phyloP scores from a whole-genome alignment of 441 rosid genomes.

The Cnidoscolus chayamansa region DNA sequence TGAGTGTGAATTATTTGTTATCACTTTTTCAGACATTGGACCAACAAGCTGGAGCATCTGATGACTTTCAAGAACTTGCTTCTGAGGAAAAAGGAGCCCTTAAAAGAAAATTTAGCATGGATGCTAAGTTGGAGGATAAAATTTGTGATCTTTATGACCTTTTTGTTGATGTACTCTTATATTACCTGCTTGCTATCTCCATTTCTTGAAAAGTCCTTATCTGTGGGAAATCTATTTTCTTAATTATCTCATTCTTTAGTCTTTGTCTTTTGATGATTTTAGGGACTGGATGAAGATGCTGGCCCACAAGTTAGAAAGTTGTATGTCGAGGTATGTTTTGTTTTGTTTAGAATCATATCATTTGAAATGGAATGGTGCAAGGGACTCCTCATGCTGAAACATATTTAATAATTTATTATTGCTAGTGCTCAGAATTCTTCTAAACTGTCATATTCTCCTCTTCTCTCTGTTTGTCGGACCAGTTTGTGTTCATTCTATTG shows the following conservation, averaged over 20 bases:
- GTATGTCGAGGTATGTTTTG: slow-evolving; percentile 66
- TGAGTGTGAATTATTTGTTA: neutral
- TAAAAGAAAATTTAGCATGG: slow-evolving; percentile 66
- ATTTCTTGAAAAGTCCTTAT: neutral
- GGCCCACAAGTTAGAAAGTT: slow-evolving; percentile 85
- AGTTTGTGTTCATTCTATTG: slow-evolving; percentile 7
- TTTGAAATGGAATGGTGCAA: slow-evolving; percentile 4
- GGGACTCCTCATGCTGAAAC: neutral
- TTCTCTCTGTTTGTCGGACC: neutral
- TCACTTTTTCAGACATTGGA: slow-evolving; percentile 41
- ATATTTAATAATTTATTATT: slow-evolving; percentile 2
- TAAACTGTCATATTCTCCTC: neutral
- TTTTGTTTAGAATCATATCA: slow-evolving; percentile 11
- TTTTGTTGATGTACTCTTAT: slow-evolving; percentile 70
- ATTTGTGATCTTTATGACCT: slow-evolving; percentile 94
- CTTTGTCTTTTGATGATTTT: slow-evolving; percentile 27
- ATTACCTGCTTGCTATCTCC: slow-evolving; percentile 18
- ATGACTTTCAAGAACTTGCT: slow-evolving; percentile 63
- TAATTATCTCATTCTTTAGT: slow-evolving; percentile 17
- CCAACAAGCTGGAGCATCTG: slow-evolving; percentile 58
- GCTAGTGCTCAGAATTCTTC: neutral
- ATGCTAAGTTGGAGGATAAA: slow-evolving; percentile 74
- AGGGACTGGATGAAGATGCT: slow-evolving; percentile 94
- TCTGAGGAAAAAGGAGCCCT: slow-evolving; percentile 42
- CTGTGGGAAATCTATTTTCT: neutral